These are phyloP conservation scores for Gautieria morchelliformis DNA, from an alignment of 768 basidiomycete genomes.

Conservation along the genomic window DNA sequence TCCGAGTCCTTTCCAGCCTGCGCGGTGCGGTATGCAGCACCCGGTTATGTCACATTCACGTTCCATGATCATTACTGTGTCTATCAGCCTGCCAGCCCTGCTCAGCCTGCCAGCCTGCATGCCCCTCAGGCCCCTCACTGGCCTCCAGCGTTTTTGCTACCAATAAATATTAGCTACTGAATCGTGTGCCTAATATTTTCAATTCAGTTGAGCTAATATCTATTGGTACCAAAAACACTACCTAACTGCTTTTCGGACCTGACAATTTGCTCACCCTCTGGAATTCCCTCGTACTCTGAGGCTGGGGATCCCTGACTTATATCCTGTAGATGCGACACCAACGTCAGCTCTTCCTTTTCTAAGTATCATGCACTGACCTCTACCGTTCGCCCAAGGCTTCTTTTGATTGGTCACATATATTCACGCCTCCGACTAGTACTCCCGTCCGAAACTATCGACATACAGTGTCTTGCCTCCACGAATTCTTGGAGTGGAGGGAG, in stretches of 20 bases:
- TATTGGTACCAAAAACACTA: too few relatives aligned
- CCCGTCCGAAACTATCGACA: conserved; percentile 31
- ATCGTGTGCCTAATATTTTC: too few relatives aligned
- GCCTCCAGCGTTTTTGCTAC: too few relatives aligned
- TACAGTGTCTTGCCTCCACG: conserved; percentile 43
- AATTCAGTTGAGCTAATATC: too few relatives aligned
- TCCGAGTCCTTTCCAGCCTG: too few relatives aligned
- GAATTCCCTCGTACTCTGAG: conserved; percentile 60
- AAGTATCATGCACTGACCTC: conserved; percentile 54
- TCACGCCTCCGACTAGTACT: conserved; percentile 45
- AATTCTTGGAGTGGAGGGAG: conserved; percentile 51
- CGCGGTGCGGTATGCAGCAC: conserved; percentile 39
- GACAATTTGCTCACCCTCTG: conserved; percentile 34
- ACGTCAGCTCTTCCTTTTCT: conserved; percentile 64
- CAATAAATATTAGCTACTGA: too few relatives aligned
- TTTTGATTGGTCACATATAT: conserved; percentile 68
- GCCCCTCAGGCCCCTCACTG: too few relatives aligned
- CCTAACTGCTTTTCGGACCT: neutral
- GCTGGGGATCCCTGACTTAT: conserved; percentile 35
- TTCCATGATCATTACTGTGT: neutral
- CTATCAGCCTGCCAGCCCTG: too few relatives aligned
- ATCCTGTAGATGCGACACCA: conserved; percentile 71
- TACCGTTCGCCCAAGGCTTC: conserved; percentile 45
- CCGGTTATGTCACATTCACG: conserved; percentile 54
- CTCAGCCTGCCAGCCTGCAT: too few relatives aligned